These are phyloP conservation scores for Aspergillus costaricaensis DNA, from an alignment of 2,329 filamentous ascomycete genomes.

Conservation along the genomic window DNA sequence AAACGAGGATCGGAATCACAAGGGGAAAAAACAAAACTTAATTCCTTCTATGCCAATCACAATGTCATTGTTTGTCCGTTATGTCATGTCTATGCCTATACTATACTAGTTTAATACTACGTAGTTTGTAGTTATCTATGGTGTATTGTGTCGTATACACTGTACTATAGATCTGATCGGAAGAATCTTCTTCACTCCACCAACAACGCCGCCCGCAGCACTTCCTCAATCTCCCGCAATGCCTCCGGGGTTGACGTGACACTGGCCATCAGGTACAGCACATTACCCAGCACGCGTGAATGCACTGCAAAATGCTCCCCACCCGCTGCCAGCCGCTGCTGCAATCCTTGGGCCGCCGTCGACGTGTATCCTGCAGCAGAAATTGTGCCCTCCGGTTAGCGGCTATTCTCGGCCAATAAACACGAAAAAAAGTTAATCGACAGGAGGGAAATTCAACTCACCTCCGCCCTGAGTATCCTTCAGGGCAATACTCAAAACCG, in stretches of 20 bases:
- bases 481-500: conserved; percentile 68
- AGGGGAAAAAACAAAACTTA: neutral
- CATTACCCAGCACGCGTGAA: conserved; percentile 62
- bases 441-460: conserved; percentile 25
- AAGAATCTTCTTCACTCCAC: conserved; percentile 18
- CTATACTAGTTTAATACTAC: too few species aligned
- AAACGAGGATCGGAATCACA: neutral
- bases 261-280: conserved; percentile 63
- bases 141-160: too few species aligned
- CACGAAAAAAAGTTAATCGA: neutral
- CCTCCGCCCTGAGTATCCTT: conserved; percentile 51
- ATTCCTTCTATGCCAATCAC: neutral
- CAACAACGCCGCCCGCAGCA: conserved; percentile 41
- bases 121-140: too few species aligned
- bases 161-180: neutral
- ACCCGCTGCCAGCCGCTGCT: conserved; percentile 50
- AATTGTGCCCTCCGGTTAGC: conserved; percentile 7
- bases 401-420: conserved; percentile 6
- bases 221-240: conserved; percentile 43
- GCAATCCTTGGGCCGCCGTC: conserved; percentile 55
- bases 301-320: conserved; percentile 52
- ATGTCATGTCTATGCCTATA: too few species aligned
- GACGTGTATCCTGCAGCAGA: conserved; percentile 55
- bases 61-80: too few species aligned
- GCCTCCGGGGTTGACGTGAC: conserved; percentile 51